These are phyloP conservation scores for Starmera stellimalicola DNA, from an alignment of 1,139 yeast genomes.

Conservation along the genomic window DNA sequence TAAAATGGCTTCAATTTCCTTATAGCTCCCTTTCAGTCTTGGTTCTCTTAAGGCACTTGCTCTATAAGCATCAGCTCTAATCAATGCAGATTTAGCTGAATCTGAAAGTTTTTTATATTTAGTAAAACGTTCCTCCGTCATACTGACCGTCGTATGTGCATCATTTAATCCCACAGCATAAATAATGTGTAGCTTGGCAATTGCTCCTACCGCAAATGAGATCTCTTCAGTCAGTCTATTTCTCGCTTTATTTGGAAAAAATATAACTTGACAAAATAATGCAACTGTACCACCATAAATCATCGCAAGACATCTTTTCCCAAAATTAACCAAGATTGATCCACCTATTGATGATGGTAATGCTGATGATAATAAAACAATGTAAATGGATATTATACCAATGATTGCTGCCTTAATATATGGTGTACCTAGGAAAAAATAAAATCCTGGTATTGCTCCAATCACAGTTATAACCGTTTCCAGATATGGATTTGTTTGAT, in stretches of 20 bases:
- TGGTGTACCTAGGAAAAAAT: constrained; percentile 33
- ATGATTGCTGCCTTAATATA: constrained; percentile 42
- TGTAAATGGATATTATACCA: constrained; percentile 34
- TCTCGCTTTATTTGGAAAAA: constrained; percentile 40
- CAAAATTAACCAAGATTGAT: constrained; percentile 33
- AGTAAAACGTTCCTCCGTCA: constrained; percentile 21
- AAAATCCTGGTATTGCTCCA: constrained; percentile 36
- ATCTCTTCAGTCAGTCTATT: constrained; percentile 33
- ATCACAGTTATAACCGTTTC: constrained; percentile 32
- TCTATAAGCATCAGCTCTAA: constrained; percentile 32
- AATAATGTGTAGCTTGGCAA: constrained; percentile 28
- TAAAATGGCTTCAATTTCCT: constrained; percentile 29
- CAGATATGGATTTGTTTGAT: constrained; percentile 31
- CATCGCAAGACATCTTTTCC: constrained; percentile 39
- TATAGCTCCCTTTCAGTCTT: constrained; percentile 35
- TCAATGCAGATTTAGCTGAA: constrained; percentile 29
- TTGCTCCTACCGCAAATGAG: constrained; percentile 28
- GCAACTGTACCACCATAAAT: constrained; percentile 41
- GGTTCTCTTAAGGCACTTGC: constrained; percentile 36
- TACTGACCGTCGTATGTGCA: constrained; percentile 18
- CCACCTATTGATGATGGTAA: constrained; percentile 31
- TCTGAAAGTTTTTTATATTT: constrained; percentile 22
- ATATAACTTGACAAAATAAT: constrained; percentile 30
- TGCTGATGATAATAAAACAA: constrained; percentile 33
- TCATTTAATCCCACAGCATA: constrained; percentile 34